Evolutionary conservation across 352 stramenopile genomes (phyloP).

Genomic region (Phytophthora palmivora): DNA sequence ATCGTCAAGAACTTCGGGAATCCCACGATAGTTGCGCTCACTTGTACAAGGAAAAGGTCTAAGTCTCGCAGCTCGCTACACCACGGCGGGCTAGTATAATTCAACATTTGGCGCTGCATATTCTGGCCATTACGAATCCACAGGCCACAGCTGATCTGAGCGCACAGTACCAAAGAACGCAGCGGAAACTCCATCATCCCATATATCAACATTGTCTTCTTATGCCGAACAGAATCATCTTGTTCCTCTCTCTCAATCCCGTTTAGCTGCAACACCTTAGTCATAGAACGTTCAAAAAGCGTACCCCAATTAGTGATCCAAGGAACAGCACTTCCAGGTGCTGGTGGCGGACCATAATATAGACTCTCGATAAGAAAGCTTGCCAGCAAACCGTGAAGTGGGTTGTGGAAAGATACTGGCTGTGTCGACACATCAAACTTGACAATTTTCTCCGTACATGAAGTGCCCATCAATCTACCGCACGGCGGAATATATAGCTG

Average conservation of each 20-base stretch:
- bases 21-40: slow-evolving; percentile 62
- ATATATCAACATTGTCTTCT: slow-evolving; percentile 72
- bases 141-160: slow-evolving; percentile 78
- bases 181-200: slow-evolving; percentile 83
- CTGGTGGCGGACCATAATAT: slow-evolving; percentile 54
- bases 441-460: slow-evolving; percentile 57
- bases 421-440: slow-evolving; percentile 80
- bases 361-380: slow-evolving; percentile 84
- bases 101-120: slow-evolving; percentile 83
- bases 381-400: slow-evolving; percentile 86
- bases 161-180: slow-evolving; percentile 74
- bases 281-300: slow-evolving; percentile 61
- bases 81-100: slow-evolving; percentile 80
- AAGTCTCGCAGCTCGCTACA: slow-evolving; percentile 77
- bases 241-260: slow-evolving; percentile 32
- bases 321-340: slow-evolving; percentile 24
- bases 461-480: slow-evolving; percentile 62
- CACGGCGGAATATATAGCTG: slow-evolving; percentile 69
- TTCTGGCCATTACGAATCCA: slow-evolving; percentile 89
- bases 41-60: slow-evolving; percentile 79
- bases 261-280: slow-evolving; percentile 34
- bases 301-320: slow-evolving; percentile 62
- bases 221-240: slow-evolving; percentile 40
- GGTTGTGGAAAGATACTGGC: slow-evolving; percentile 91
- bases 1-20: slow-evolving; percentile 78